Evolutionary conservation across 352 stramenopile genomes (phyloP), one percentile per base, ranked within the genome.

Genomic region (Pythium coloratum): DNA sequence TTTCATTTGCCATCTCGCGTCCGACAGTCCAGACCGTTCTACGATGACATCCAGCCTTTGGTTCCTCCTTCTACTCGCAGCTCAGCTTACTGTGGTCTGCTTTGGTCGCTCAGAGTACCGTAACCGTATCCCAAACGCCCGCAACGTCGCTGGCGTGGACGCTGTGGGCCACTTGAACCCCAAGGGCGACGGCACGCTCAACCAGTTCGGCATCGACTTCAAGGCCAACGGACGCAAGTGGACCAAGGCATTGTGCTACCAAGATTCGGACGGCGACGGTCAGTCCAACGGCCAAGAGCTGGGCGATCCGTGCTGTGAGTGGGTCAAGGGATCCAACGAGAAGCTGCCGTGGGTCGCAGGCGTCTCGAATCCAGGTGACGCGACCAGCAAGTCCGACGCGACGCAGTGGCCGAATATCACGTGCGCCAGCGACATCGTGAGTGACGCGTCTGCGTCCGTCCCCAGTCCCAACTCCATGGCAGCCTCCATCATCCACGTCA

Each of bases 131-230:
- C 66, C 66, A 10, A 72, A 72, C 40, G 3, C 40, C 13, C 12
- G 26, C 12, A 68, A 65, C 46, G 60, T 72, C 42, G 30, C 56
- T 2, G 66, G 66, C 26, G 59, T 68, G 8, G 36, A 59, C 13
- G 70, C 73, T 1, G 36, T 83, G 40, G 76, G 76, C 38, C 76
- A 83, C 66, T 60, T 77, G 33, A 55, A 65, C 55, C 34, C 62
- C 16, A n/a, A 30, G 3, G 76, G 73, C 14, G 70, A 62, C 13
- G 73, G 66, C n/a, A 38, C 54, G 13, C 54, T 58, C 33, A 77
- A 77, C 51, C 26, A 38, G 2, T 79, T 79, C 44, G 72, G 72
- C 14, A 12, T 20, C 7, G 72, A 34, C 18, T 80, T 80, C 38
- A 54, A 53, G 6, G 34, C 38, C 9, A 88, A 71, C 42, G 20